Evolutionary conservation across 1,284 basidiomycete genomes (phyloP), one percentile per base, ranked within the genome.

Genomic region (Cryptococcus wingfieldii): DNA sequence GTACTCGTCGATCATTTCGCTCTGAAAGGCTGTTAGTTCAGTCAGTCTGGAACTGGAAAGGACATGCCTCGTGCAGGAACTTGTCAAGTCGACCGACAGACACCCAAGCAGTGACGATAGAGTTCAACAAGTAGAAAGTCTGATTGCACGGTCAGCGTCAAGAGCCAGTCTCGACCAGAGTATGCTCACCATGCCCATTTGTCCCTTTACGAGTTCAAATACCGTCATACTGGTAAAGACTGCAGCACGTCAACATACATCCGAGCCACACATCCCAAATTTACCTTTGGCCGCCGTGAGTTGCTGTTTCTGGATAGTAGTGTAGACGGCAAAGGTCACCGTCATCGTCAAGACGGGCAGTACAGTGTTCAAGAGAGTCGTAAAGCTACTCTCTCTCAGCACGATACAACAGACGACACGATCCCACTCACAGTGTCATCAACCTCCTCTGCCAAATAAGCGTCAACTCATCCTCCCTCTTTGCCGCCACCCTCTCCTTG

Each of bases 301-400:
- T 28, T 77, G 68, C 58, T 74, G 63, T 60, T 79, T 76, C 68
- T 81, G 75, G 9, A 82, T 66, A 3, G 78, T 59, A 13, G 81
- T 82, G 65, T 83, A 87, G 38, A 83, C 81, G 7, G 81, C 80
- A 68, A 84, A 89, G 0, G 87, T 87, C 18, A 80, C 79, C 38
- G 84, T 67, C 82, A 88, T 89, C 14, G 83, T 84, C 38, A 84
- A 60, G 4, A 86, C 75, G 0, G 88, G 86, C 38, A 88, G 82
- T 42, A 83, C 50, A 60, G 79, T 82, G 70, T 84, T 86, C 58
- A 60, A 58, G 52, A 73, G 31, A n/a, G 52, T 55, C 34, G 61
- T 54, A 16, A 25, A 13, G 31, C 25, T 46, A 12, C 49, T 38
- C 31, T 19, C 46, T 16, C 13, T 51, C 16, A 18, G 6, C 25